Conservation (phyloP, 148 eudicot species). For the Limonium bicolor region DNA sequence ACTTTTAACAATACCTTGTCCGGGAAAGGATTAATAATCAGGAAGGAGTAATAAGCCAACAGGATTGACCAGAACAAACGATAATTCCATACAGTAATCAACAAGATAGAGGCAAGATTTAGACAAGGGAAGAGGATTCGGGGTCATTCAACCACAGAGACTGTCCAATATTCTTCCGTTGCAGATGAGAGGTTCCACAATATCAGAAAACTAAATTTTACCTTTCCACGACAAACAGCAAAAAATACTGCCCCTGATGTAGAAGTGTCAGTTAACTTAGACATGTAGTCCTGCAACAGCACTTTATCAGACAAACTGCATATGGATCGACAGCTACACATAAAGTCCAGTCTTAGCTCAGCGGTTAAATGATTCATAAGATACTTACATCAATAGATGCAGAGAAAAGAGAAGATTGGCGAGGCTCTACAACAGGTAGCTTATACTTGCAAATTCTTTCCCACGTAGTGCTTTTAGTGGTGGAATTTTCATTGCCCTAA, state of each 20-base stretch:
- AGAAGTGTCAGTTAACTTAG: slow-evolving; percentile 65
- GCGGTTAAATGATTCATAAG: background rate
- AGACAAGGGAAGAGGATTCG: too few species aligned
- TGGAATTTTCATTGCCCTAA: slow-evolving; percentile 36
- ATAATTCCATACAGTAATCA: too few species aligned
- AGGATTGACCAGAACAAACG: too few species aligned
- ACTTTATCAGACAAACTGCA: slow-evolving; percentile 1
- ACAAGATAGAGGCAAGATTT: too few species aligned
- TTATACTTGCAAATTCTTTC: slow-evolving; percentile 93
- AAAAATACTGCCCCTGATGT: slow-evolving; percentile 86
- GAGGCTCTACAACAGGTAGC: slow-evolving; percentile 94
- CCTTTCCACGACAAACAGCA: slow-evolving; percentile 99
- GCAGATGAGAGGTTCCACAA: background rate
- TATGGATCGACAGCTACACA: too few species aligned
- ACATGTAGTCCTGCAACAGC: slow-evolving; percentile 58
- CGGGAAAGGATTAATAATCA: too few species aligned
- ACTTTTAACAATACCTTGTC: too few species aligned
- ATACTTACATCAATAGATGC: slow-evolving; percentile 63
- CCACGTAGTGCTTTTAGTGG: slow-evolving; percentile 67
- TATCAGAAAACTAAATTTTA: slow-evolving; percentile 12
- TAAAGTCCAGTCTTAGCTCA: background rate
- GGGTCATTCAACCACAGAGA: background rate
- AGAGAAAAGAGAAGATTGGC: slow-evolving; percentile 85
- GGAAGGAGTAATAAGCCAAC: too few species aligned
- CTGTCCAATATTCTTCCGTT: too few species aligned